phyloP scores from a whole-genome alignment of 1,284 basidiomycete species.

The Naganishia sp. region DNA sequence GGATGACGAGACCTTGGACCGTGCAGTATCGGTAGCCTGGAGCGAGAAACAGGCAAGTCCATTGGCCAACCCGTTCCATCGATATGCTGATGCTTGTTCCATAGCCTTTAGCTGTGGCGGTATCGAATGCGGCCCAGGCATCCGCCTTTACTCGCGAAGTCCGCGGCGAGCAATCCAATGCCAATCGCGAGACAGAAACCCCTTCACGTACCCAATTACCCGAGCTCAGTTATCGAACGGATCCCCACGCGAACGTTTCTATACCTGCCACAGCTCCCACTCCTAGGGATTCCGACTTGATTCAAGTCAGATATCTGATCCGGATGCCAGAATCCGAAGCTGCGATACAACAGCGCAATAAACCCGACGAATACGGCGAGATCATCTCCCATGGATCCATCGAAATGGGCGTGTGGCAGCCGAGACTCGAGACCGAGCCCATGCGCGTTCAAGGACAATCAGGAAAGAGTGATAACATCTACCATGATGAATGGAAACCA shows the following conservation, averaged over 20 bases:
- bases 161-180: neutral
- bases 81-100: neutral
- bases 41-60: slow-evolving; percentile 22
- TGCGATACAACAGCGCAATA: slow-evolving; percentile 12
- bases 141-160: neutral
- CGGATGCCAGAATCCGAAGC: slow-evolving; percentile 23
- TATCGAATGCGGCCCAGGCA: neutral
- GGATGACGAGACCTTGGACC: neutral
- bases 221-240: neutral
- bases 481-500: slow-evolving; percentile 7
- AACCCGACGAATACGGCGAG: slow-evolving; percentile 25
- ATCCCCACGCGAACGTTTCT: neutral
- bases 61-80: too few relatives aligned
- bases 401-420: slow-evolving; percentile 22
- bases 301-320: slow-evolving; percentile 21
- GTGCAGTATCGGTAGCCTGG: neutral
- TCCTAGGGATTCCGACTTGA: neutral
- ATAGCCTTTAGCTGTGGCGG: slow-evolving; percentile 7
- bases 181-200: neutral
- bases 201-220: neutral
- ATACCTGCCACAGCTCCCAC: too few relatives aligned
- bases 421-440: neutral
- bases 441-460: neutral
- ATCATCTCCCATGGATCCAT: slow-evolving; percentile 23
- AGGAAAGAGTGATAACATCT: neutral